Conservation (phyloP, 73 alveolate species). For the Tetrahymena malaccensis region DNA sequence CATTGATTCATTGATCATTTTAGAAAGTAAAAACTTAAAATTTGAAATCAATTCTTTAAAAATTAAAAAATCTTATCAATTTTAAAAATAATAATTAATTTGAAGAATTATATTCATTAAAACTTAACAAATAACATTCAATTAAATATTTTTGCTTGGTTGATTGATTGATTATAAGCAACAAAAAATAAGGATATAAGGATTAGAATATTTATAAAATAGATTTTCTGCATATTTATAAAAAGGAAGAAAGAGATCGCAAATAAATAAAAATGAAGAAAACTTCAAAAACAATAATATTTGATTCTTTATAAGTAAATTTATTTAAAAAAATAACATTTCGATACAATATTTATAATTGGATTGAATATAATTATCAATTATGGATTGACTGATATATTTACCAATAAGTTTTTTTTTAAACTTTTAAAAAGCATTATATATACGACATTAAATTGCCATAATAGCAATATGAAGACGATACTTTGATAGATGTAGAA, state of each 20-base stretch:
- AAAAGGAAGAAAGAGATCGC: background rate
- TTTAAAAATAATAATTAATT: background rate
- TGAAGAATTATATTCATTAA: background rate
- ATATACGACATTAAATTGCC: background rate
- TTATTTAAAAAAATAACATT: background rate
- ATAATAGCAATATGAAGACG: background rate
- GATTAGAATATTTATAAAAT: too few relatives aligned
- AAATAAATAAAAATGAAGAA: background rate
- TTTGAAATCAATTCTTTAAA: background rate
- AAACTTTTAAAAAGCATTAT: background rate
- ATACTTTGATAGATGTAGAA: background rate
- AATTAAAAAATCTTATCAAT: background rate
- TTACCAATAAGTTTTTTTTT: background rate
- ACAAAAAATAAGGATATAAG: background rate
- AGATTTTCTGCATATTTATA: background rate
- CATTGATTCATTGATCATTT: too few relatives aligned
- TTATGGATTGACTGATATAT: background rate
- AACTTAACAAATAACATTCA: background rate
- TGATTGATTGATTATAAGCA: background rate
- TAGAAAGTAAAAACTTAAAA: background rate
- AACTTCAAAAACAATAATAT: background rate
- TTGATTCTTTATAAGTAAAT: background rate
- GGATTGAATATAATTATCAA: background rate
- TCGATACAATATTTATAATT: background rate
- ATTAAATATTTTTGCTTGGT: too few relatives aligned